Base-by-base conservation (phyloP, 371 early-diverging fungal species). In the Haplosporangium sp. region DNA sequence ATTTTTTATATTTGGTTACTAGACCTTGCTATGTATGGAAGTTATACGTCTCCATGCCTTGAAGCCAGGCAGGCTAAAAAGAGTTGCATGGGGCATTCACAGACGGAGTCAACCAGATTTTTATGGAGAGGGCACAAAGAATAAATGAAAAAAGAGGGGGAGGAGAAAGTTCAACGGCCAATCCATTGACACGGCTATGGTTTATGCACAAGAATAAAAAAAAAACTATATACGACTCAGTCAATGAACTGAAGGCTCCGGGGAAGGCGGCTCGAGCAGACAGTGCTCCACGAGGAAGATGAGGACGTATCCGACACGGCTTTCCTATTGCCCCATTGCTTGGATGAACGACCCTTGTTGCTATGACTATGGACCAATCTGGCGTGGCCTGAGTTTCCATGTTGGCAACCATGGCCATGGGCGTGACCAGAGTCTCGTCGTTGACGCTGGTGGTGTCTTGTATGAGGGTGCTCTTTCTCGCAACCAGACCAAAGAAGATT, bases 211-310 rank as follows among this genome's bases (percentile, higher is more conserved):
- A n/a, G n/a, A n/a, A n/a, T n/a, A n/a, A n/a, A n/a, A n/a, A n/a
- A n/a, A n/a, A n/a, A n/a, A n/a, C n/a, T n/a, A n/a, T n/a, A n/a
- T n/a, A n/a, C n/a, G n/a, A n/a, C 20, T 54, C 41, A 77, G 12
- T 77, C 79, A 48, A 79, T 68, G 43, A 79, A 79, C 48, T 79
- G 79, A 10, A 79, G 63, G 23, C 79, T 72, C n/a, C 79, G 72
- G 23, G 79, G 79, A 23, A 79, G 66, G 1, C 79, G 79, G 40
- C 65, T 59, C 14, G 72, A 60, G 37, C 73, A 79, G 1, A 56
- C 53, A 0, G 72, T 79, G 1, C 55, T 41, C 77, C 77, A 71
- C 38, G 62, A 53, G 36, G 73, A 58, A 5, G 59, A 57, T 12
- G 66, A 53, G 43, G 67, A 62, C 21, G 60, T 11, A 23, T 61